These are phyloP conservation scores for Byssoonygena ceratinophila DNA, from an alignment of 2,329 filamentous ascomycete species.

Conservation along the genomic window DNA sequence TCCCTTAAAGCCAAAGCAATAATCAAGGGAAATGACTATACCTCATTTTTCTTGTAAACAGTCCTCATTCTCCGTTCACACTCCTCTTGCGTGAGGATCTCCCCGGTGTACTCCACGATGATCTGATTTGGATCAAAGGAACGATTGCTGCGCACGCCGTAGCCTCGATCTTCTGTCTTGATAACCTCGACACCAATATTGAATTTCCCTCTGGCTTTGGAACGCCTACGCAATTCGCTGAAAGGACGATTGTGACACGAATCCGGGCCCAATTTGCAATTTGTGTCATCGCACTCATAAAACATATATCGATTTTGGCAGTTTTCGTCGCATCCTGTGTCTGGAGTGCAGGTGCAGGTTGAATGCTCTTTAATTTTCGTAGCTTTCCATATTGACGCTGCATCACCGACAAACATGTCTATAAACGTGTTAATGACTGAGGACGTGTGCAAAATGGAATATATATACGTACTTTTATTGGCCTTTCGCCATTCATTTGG, in stretches of 20 bases:
- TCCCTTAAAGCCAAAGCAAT: not conserved
- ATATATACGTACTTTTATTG: slow-evolving; percentile 63
- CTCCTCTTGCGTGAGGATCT: slow-evolving; percentile 92
- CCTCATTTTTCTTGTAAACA: slow-evolving; percentile 85
- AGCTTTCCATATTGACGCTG: slow-evolving; percentile 69
- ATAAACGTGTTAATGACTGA: slow-evolving; percentile 1
- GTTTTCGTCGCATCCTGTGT: slow-evolving; percentile 73
- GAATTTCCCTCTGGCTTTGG: slow-evolving; percentile 70
- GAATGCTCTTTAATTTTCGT: slow-evolving; percentile 63
- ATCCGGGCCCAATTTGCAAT: slow-evolving; percentile 68
- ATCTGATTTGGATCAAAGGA: slow-evolving; percentile 83
- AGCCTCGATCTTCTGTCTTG: slow-evolving; percentile 78
- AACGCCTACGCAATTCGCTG: slow-evolving; percentile 62
- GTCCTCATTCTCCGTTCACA: slow-evolving; percentile 90
- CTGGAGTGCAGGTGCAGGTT: slow-evolving; percentile 64
- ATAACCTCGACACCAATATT: slow-evolving; percentile 91
- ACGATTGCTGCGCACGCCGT: slow-evolving; percentile 82
- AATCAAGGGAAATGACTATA: slow-evolving; percentile 39
- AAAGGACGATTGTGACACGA: slow-evolving; percentile 81
- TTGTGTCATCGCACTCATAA: slow-evolving; percentile 86
- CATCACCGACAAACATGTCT: slow-evolving; percentile 88
- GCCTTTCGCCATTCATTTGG: slow-evolving; percentile 88
- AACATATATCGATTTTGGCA: slow-evolving; percentile 96
- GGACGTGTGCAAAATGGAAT: not conserved
- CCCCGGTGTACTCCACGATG: slow-evolving; percentile 95